Percentiles rank a stretch among this genome's conserved stretches.
Conservation (phyloP, 805 yeast genomes). For the Candida ipomoeae region DNA sequence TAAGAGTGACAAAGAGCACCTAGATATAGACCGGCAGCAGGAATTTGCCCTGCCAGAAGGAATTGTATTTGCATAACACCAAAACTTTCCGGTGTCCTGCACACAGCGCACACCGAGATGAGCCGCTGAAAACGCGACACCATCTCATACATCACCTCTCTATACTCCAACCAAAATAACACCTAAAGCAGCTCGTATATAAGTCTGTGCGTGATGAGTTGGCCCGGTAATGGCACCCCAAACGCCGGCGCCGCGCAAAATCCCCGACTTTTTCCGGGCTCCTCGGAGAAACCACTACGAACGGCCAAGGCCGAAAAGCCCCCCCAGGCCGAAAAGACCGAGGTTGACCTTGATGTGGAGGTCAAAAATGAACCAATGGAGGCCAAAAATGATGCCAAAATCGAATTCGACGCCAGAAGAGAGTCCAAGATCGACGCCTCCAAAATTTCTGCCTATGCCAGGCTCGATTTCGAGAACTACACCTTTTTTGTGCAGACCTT, state of each 20-base stretch:
- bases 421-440: conserved; percentile 2
- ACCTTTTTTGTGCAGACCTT: conserved; percentile 95
- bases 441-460: conserved; percentile 58
- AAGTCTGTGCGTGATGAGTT: conserved; percentile 8
- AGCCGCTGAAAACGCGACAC: conserved; percentile 5
- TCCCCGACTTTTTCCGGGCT: not conserved
- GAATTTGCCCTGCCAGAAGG: no score
- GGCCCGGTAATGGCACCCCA: conserved; percentile 11
- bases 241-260: not conserved
- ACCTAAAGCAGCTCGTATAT: no score
- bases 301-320: not conserved
- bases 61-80: no score
- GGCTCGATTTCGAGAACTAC: conserved; percentile 85
- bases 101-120: conserved; percentile 8
- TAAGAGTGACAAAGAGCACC: no score
- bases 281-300: conserved; percentile 1
- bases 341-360: no score
- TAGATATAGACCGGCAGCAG: no score
- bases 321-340: no score
- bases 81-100: conserved; percentile 1
- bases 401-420: not conserved
- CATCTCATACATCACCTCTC: not conserved
- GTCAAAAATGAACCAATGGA: no score
- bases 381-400: no score
- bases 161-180: not conserved